These are phyloP conservation scores for Xerocomus brunneocitrinus DNA, from an alignment of 768 basidiomycete genomes.

Conservation along the genomic window DNA sequence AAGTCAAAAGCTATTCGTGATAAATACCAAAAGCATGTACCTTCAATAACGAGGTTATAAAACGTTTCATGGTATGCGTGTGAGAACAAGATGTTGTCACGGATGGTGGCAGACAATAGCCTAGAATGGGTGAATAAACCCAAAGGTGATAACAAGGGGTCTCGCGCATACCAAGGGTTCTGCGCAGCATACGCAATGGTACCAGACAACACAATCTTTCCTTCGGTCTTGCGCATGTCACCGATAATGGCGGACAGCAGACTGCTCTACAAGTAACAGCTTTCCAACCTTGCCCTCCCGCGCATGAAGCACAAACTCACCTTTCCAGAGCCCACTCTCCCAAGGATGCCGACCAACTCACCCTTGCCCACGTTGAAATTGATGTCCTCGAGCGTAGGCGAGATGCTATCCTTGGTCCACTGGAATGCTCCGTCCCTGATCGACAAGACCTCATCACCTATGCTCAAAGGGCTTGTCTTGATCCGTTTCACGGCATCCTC, in stretches of 20 bases:
- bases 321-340: conserved; percentile 91
- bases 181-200: conserved; percentile 81
- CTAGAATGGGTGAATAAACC: conserved; percentile 29
- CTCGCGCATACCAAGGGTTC: conserved; percentile 65
- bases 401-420: conserved; percentile 60
- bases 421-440: conserved; percentile 77
- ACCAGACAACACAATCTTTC: conserved; percentile 65
- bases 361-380: conserved; percentile 77
- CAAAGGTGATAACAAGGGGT: not conserved
- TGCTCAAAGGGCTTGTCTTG: conserved; percentile 34
- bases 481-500: conserved; percentile 62
- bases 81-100: conserved; percentile 90
- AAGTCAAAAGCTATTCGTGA: not conserved
- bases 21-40: conserved; percentile 28
- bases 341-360: conserved; percentile 79
- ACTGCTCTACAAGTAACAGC: conserved; percentile 47
- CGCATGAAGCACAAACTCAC: conserved; percentile 30
- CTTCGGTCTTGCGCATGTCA: conserved; percentile 77
- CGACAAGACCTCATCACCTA: conserved; percentile 66
- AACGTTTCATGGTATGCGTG: conserved; percentile 84
- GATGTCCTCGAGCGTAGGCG: conserved; percentile 70
- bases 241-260: conserved; percentile 78
- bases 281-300: not conserved
- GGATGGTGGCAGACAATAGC: conserved; percentile 81
- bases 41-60: conserved; percentile 79